A percentile compares a stretch with the other conserved stretches of the same genome.
Evolutionary conservation across 2,329 filamentous ascomycete genomes (phyloP).

Genomic region (Penicillium janthinellum): DNA sequence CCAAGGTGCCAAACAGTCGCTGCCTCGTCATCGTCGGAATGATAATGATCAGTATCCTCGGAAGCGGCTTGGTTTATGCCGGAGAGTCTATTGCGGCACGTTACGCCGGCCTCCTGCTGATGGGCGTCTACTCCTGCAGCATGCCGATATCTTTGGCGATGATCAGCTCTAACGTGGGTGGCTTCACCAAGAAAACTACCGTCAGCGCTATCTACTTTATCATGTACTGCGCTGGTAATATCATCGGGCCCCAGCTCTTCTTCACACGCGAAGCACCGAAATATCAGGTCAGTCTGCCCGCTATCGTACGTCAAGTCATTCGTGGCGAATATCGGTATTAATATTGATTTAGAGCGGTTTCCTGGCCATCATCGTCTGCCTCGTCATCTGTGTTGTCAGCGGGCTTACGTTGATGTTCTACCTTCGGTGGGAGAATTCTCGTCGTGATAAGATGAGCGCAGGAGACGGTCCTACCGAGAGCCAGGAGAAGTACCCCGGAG

Average conservation of each 20-base stretch:
- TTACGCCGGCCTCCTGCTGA: slow-evolving; percentile 27
- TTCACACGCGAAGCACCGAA: slow-evolving; percentile 43
- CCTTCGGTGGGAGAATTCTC: slow-evolving; percentile 19
- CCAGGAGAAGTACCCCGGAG: background rate
- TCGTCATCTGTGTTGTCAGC: slow-evolving; percentile 17
- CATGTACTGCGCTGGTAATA: slow-evolving; percentile 48
- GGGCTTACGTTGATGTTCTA: slow-evolving; percentile 15
- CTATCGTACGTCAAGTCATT: too few species aligned
- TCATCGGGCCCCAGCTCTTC: slow-evolving; percentile 50
- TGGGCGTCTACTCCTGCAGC: slow-evolving; percentile 40
- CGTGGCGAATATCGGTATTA: background rate
- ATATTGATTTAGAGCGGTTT: slow-evolving; percentile 19
- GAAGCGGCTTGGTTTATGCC: slow-evolving; percentile 27
- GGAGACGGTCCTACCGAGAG: background rate
- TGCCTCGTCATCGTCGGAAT: slow-evolving; percentile 23
- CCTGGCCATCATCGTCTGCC: slow-evolving; percentile 21
- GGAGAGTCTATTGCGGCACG: slow-evolving; percentile 18
- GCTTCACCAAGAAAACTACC: slow-evolving; percentile 53
- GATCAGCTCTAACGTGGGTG: slow-evolving; percentile 51
- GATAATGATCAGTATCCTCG: slow-evolving; percentile 23
- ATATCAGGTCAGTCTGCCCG: slow-evolving; percentile 19
- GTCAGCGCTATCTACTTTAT: slow-evolving; percentile 49
- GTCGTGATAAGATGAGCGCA: slow-evolving; percentile 5
- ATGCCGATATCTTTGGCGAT: slow-evolving; percentile 44
- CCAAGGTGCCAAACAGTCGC: slow-evolving; percentile 14